Percentiles rank a stretch among this genome's conserved stretches.
phyloP scores from a whole-genome alignment of 75 land plant genomes.

The Pseudotsuga menziesii region DNA sequence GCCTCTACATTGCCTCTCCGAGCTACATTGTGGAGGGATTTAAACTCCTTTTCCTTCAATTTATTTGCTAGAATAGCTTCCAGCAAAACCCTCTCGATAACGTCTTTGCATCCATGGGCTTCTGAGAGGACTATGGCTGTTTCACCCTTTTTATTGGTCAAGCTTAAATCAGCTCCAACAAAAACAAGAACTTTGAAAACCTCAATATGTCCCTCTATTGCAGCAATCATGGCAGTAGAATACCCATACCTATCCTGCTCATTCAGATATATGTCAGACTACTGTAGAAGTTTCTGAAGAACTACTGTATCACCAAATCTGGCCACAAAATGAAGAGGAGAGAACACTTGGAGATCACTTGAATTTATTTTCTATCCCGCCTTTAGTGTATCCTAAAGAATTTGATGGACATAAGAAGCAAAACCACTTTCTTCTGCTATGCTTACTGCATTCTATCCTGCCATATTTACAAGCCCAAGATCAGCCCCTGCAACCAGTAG shows the following conservation, averaged over 20 bases:
- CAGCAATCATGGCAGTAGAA: slow-evolving; percentile 40
- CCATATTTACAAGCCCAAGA: slow-evolving; percentile 22
- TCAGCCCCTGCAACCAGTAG: slow-evolving; percentile 43
- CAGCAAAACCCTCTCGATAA: slow-evolving; percentile 30
- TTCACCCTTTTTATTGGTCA: slow-evolving; percentile 31
- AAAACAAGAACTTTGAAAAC: slow-evolving; percentile 31
- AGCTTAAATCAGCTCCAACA: slow-evolving; percentile 42
- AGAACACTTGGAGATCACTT: slow-evolving; percentile 28
- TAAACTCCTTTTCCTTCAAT: slow-evolving; percentile 25
- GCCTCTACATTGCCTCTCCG: slow-evolving; percentile 25
- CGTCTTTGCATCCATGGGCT: slow-evolving; percentile 9
- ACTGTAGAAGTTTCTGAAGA: slow-evolving; percentile 26
- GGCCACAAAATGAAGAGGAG: slow-evolving; percentile 37
- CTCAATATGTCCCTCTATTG: slow-evolving; percentile 34
- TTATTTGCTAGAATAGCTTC: slow-evolving; percentile 27
- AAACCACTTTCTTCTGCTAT: slow-evolving; percentile 25
- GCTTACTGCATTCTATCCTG: slow-evolving; percentile 28
- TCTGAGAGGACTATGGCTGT: slow-evolving; percentile 25
- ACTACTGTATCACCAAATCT: slow-evolving; percentile 19
- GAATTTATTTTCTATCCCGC: slow-evolving; percentile 24
- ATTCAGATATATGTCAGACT: slow-evolving; percentile 20
- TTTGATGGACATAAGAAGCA: slow-evolving; percentile 15
- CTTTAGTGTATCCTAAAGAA: slow-evolving; percentile 20
- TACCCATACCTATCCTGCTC: slow-evolving; percentile 28
- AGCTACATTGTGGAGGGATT: slow-evolving; percentile 44